A percentile compares a stretch with the other conserved stretches of the same genome.
These are phyloP conservation scores for Malassezia obtusa DNA, from an alignment of 1,284 basidiomycete species.

Conservation along the genomic window DNA sequence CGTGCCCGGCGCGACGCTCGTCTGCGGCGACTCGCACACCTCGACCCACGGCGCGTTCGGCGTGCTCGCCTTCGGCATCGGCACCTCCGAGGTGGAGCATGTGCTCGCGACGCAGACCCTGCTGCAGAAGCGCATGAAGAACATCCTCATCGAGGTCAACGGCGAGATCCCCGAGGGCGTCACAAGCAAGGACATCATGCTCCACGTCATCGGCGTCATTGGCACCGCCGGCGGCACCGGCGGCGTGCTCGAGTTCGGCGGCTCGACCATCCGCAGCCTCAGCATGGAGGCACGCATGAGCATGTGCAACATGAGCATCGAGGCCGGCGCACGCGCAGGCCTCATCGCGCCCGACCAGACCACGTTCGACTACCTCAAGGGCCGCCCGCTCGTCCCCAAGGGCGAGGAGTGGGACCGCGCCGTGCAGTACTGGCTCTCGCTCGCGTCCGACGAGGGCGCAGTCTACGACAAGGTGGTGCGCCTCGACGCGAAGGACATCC, in stretches of 20 bases:
- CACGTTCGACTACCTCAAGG: constrained; percentile 45
- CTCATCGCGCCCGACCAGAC: constrained; percentile 44
- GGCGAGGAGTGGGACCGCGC: constrained; percentile 42
- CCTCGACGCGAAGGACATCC: constrained; percentile 41
- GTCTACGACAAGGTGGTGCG: constrained; percentile 41
- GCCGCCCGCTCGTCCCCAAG: constrained; percentile 41
- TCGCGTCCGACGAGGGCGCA: constrained; percentile 39
- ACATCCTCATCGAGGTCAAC: constrained; percentile 46
- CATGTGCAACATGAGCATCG: constrained; percentile 49
- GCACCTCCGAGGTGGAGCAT: constrained; percentile 46
- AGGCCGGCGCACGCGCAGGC: constrained; percentile 47
- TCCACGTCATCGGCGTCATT: constrained; percentile 45
- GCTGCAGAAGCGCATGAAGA: constrained; percentile 43
- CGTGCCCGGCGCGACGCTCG: constrained; percentile 42
- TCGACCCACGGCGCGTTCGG: constrained; percentile 47
- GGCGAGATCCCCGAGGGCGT: constrained; percentile 41
- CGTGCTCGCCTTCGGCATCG: constrained; percentile 46
- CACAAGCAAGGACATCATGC: constrained; percentile 46
- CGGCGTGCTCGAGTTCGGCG: constrained; percentile 43
- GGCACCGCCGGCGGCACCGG: constrained; percentile 47
- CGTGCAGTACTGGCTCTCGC: constrained; percentile 38
- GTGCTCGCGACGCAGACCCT: constrained; percentile 46
- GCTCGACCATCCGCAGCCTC: constrained; percentile 37
- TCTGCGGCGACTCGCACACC: constrained; percentile 47
- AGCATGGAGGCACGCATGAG: constrained; percentile 46